Evolutionary conservation across 768 basidiomycete genomes (phyloP).

Genomic region (Mycena sanguinolenta): DNA sequence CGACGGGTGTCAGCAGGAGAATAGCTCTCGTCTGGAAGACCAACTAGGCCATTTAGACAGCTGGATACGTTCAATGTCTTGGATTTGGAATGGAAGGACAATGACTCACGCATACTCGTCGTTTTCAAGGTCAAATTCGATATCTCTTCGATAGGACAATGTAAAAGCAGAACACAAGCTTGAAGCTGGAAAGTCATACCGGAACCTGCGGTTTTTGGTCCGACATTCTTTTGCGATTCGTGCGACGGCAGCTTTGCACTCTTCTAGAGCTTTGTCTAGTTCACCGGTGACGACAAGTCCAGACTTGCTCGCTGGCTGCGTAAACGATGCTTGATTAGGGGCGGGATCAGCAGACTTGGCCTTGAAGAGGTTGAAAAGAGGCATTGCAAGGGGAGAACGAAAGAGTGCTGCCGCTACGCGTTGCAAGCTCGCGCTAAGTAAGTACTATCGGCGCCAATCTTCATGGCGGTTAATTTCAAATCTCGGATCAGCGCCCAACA

Average conservation of each 20-base stretch:
- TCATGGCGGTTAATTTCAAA: neutral
- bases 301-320: neutral
- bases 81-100: neutral
- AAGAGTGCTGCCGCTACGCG: neutral
- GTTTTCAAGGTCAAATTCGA: slow-evolving; percentile 67
- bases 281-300: slow-evolving; percentile 15
- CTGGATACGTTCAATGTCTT: neutral
- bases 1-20: slow-evolving; percentile 56
- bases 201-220: slow-evolving; percentile 13
- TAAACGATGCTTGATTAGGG: slow-evolving; percentile 15
- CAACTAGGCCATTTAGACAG: slow-evolving; percentile 7
- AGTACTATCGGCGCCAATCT: neutral
- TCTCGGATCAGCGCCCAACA: slow-evolving; percentile 7
- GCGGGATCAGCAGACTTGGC: slow-evolving; percentile 10
- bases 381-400: neutral
- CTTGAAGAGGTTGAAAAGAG: slow-evolving; percentile 26
- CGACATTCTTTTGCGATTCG: slow-evolving; percentile 23
- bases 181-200: slow-evolving; percentile 6
- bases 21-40: neutral
- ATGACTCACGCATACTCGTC: slow-evolving; percentile 41
- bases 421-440: neutral
- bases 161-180: neutral
- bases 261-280: slow-evolving; percentile 17
- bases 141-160: slow-evolving; percentile 54
- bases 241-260: slow-evolving; percentile 13